Percentiles rank a stretch among this genome's conserved stretches.
These are phyloP conservation scores for Eimeria praecox DNA, from an alignment of 169 alveolate species.

Conservation along the genomic window DNA sequence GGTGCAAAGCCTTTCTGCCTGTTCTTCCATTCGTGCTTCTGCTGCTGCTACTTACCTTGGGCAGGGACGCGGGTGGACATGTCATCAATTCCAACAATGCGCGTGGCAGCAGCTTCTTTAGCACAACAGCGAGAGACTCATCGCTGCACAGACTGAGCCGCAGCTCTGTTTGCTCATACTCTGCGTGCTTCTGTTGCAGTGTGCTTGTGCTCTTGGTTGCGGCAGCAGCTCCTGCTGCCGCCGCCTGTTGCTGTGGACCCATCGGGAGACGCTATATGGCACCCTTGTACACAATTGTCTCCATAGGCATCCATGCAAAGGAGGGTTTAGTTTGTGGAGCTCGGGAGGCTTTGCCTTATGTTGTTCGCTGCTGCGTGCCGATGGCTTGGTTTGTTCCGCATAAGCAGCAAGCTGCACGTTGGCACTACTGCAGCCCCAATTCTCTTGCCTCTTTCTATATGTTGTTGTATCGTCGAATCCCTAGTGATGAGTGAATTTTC, in stretches of 20 bases:
- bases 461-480: background rate
- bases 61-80: constrained; percentile 64
- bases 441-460: background rate
- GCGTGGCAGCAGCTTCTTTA: constrained; percentile 77
- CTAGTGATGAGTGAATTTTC: background rate
- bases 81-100: constrained; percentile 61
- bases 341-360: background rate
- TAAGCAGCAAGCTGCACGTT: background rate
- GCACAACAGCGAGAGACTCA: constrained; percentile 56
- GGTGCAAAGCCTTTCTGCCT: background rate
- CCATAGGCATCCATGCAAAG: background rate
- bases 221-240: constrained; percentile 72
- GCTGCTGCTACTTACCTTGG: constrained; percentile 57
- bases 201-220: background rate
- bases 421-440: background rate
- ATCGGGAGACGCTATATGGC: background rate
- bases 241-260: constrained; percentile 33
- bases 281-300: background rate
- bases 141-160: constrained; percentile 81
- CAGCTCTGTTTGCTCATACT: constrained; percentile 77
- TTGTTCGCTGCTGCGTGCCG: background rate
- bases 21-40: background rate
- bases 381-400: background rate
- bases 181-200: constrained; percentile 48
- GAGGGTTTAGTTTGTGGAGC: background rate